Percentiles rank a stretch among this genome's conserved stretches.
Conservation (phyloP, 2,329 filamentous ascomycete species). For the Aspergillus calidoustus region DNA sequence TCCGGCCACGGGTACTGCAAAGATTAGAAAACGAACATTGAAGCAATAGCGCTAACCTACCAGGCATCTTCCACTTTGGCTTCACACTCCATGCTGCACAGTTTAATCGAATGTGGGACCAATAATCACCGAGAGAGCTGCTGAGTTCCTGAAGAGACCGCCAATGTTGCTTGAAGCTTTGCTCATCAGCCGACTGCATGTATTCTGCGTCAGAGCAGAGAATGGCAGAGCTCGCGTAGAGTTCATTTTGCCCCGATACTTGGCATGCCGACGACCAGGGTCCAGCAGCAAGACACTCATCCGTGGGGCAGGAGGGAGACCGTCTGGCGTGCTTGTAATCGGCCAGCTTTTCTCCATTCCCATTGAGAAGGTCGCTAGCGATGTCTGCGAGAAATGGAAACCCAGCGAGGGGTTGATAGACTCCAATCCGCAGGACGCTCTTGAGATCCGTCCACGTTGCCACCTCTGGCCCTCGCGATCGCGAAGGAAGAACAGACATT, state of each 20-base stretch:
- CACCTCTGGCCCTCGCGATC: conserved; percentile 38
- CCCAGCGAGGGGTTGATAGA: conserved; percentile 38
- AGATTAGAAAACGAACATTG: neutral
- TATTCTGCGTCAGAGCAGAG: conserved; percentile 38
- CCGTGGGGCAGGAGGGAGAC: conserved; percentile 32
- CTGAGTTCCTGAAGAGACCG: conserved; percentile 30
- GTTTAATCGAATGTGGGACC: conserved; percentile 41
- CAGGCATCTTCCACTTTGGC: conserved; percentile 41
- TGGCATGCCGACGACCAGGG: conserved; percentile 38
- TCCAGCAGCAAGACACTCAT: conserved; percentile 34
- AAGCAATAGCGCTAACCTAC: conserved; percentile 19
- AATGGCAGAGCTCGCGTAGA: conserved; percentile 37
- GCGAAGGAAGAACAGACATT: conserved; percentile 36
- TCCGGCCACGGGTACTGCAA: conserved; percentile 32
- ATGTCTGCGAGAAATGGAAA: conserved; percentile 35
- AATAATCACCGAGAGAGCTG: conserved; percentile 39
- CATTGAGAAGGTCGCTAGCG: conserved; percentile 30
- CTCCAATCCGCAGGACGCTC: conserved; percentile 31
- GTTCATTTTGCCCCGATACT: conserved; percentile 30
- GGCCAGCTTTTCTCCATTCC: conserved; percentile 34
- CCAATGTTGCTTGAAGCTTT: conserved; percentile 32
- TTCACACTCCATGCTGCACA: conserved; percentile 45
- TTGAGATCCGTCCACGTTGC: conserved; percentile 43
- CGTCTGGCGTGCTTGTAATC: conserved; percentile 36
- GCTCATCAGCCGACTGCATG: conserved; percentile 23